A percentile compares a stretch with the other conserved stretches of the same genome.
These are phyloP conservation scores for Suhomyces guaymorum DNA, from an alignment of 1,139 yeast species.

Conservation along the genomic window DNA sequence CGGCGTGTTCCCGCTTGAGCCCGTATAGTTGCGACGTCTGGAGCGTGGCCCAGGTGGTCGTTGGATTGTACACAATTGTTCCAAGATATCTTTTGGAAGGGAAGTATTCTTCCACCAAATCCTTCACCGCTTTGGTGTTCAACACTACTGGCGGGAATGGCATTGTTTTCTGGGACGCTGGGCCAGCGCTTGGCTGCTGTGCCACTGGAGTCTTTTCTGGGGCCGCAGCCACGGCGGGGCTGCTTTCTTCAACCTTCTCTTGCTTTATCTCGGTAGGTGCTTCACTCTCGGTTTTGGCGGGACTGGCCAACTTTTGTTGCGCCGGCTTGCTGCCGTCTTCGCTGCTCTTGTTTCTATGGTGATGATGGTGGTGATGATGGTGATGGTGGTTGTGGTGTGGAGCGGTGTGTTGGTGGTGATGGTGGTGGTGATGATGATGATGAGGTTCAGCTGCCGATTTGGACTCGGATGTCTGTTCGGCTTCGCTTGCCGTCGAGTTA, in stretches of 20 bases:
- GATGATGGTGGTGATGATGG: slow-evolving; percentile 15
- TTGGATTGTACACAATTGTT: slow-evolving; percentile 58
- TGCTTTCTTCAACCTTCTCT: too few species aligned
- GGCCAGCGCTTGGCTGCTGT: background rate
- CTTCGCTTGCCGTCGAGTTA: background rate
- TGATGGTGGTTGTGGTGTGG: slow-evolving; percentile 20
- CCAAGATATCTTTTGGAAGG: slow-evolving; percentile 59
- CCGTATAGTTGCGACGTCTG: slow-evolving; percentile 42
- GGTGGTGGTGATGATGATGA: slow-evolving; percentile 21
- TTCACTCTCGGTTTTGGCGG: too few species aligned
- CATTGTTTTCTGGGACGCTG: background rate
- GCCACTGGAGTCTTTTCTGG: background rate
- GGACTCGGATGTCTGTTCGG: background rate
- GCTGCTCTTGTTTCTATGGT: too few species aligned
- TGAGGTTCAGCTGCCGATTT: slow-evolving; percentile 3
- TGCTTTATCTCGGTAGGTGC: too few species aligned
- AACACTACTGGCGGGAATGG: slow-evolving; percentile 28
- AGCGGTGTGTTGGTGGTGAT: slow-evolving; percentile 28
- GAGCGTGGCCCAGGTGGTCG: slow-evolving; percentile 47
- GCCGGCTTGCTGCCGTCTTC: too few species aligned
- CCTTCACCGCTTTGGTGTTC: slow-evolving; percentile 45
- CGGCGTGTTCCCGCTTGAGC: slow-evolving; percentile 35
- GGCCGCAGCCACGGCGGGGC: too few species aligned
- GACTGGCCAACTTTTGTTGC: too few species aligned
- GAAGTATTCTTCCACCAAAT: slow-evolving; percentile 44